These are phyloP conservation scores for Chalciporus chontae DNA, from an alignment of 768 basidiomycete genomes.

Conservation along the genomic window DNA sequence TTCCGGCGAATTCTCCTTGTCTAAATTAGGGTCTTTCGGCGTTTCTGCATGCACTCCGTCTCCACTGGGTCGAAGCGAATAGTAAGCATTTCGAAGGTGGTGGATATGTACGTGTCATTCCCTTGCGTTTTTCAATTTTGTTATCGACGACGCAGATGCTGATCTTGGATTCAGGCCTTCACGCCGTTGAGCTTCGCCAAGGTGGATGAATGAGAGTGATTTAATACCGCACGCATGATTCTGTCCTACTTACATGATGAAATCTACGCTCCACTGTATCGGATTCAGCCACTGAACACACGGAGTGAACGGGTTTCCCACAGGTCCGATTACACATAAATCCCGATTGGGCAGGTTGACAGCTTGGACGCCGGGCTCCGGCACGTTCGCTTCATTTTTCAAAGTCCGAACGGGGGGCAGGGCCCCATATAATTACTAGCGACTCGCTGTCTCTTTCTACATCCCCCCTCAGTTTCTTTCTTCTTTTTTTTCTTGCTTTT, in stretches of 20 bases:
- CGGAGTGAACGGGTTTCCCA: conserved; percentile 11
- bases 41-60: conserved; percentile 91
- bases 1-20: neutral
- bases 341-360: neutral
- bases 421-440: conserved; percentile 18
- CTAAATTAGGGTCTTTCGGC: conserved; percentile 78
- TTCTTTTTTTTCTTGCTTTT: conserved; percentile 24
- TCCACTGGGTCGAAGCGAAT: conserved; percentile 98
- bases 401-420: conserved; percentile 28
- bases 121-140: conserved; percentile 7
- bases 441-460: conserved; percentile 12
- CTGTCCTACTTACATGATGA: conserved; percentile 14
- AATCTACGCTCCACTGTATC: conserved; percentile 18
- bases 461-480: conserved; percentile 33
- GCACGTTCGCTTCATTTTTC: conserved; percentile 15
- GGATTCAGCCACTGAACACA: conserved; percentile 5
- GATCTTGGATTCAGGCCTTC: conserved; percentile 40
- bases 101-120: conserved; percentile 67
- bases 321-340: neutral
- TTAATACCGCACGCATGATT: conserved; percentile 10
- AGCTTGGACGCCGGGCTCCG: neutral
- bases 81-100: conserved; percentile 93
- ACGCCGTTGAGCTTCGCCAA: conserved; percentile 46
- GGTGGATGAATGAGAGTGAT: conserved; percentile 36
- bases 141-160: conserved; percentile 19